A percentile compares a stretch with the other conserved stretches of the same genome.
These are phyloP conservation scores for Intubia oerlemansii DNA, from an alignment of 2,329 filamentous ascomycete species.

Conservation along the genomic window DNA sequence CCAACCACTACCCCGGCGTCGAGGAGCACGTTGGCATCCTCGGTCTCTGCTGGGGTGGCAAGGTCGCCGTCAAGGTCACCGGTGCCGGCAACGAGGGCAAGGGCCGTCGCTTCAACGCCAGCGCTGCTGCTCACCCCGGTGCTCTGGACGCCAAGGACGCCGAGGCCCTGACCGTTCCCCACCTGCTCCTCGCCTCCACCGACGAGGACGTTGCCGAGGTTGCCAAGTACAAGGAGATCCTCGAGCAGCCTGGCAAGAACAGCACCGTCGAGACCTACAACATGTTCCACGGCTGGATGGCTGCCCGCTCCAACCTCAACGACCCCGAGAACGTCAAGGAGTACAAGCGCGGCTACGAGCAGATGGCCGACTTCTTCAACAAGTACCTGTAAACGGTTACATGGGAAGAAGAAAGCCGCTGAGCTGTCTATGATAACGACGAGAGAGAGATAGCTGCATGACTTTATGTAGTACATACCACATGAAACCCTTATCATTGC, in stretches of 20 bases:
- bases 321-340: slow-evolving; percentile 22
- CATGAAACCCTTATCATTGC: too few relatives aligned
- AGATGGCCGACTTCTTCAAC: slow-evolving; percentile 19
- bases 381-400: slow-evolving; percentile 15
- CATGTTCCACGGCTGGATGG: slow-evolving; percentile 40
- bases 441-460: too few relatives aligned
- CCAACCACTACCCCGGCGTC: slow-evolving; percentile 14
- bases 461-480: too few relatives aligned
- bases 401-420: too few relatives aligned
- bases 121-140: slow-evolving; percentile 14
- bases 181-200: slow-evolving; percentile 26
- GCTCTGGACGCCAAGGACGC: slow-evolving; percentile 19
- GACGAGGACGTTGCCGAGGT: slow-evolving; percentile 24
- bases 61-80: slow-evolving; percentile 17
- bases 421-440: too few relatives aligned
- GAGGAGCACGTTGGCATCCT: slow-evolving; percentile 20
- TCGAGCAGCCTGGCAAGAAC: slow-evolving; percentile 18
- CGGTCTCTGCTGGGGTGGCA: slow-evolving; percentile 30
- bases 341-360: slow-evolving; percentile 26
- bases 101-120: slow-evolving; percentile 15
- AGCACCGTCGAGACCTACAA: slow-evolving; percentile 25
- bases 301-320: slow-evolving; percentile 24
- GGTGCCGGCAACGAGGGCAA: slow-evolving; percentile 15
- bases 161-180: slow-evolving; percentile 20
- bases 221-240: slow-evolving; percentile 19